Evolutionary conservation across 2,329 filamentous ascomycete genomes (phyloP), one percentile per base, ranked within the genome.

Genomic region (Waltergamsia citrina): DNA sequence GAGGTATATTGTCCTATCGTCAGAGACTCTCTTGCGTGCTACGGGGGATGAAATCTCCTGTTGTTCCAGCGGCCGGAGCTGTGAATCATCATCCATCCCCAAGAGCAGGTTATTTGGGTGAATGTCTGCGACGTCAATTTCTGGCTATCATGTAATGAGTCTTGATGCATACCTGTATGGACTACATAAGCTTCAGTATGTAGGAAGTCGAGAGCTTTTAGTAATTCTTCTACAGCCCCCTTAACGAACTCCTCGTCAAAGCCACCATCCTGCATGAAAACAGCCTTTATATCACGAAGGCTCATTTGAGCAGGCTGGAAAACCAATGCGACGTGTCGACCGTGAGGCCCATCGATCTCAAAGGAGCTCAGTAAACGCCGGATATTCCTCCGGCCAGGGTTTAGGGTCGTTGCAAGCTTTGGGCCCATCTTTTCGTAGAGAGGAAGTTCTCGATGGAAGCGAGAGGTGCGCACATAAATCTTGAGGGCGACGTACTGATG

Each of bases 151-250:
- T 27, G 28, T 14, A 14, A 17, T n/a, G 6, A 8, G 14, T 20
- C 12, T 31, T 20, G 15, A 17, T n/a, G 29, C 42, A 1, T 45
- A 56, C 55, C 54, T 33, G 51, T 56, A 31, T 60, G 53, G 0
- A 52, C 45, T 2, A 46, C 29, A 8, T 51, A 30, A 0, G 43
- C 53, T 31, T 62, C 48, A 1, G 35, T 43, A 14, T 61, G 57
- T 3, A 59, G 38, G 27, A 57, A 60, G 16, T 57, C 50, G 25
- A 60, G 45, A 3, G 49, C 52, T 15, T 50, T 36, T n/a, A 58
- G 44, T 12, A 57, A 39, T 33, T 53, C 45, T 4, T 41, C 38
- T 1, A 55, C 17, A 1, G 51, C 49, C 12, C 49, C 45, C 34
- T 49, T 57, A 0, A 57, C 50, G 11, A 57, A 47, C 15, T 26